Conservation (phyloP, 352 stramenopile genomes). For the Phytophthora aleatoria region DNA sequence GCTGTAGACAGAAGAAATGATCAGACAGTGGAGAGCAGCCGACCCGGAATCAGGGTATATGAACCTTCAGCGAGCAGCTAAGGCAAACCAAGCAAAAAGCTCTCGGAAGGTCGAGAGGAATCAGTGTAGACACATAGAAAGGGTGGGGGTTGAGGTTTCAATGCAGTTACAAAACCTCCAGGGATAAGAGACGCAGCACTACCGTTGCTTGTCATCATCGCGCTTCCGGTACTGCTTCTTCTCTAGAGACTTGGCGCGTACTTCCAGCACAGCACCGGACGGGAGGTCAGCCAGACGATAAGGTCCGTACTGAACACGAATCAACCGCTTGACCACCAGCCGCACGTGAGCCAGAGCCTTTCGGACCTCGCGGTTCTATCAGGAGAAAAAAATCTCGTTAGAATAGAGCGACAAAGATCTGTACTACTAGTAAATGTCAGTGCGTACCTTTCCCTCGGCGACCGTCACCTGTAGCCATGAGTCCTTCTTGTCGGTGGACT, state of each 20-base stretch:
- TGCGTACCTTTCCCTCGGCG: constrained; percentile 81
- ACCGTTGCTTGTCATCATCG: constrained; percentile 27
- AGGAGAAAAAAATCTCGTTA: constrained; percentile 3
- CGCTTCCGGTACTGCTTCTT: constrained; percentile 28
- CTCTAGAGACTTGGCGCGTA: constrained; percentile 62
- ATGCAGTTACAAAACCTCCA: constrained; percentile 4
- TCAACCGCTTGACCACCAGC: constrained; percentile 87
- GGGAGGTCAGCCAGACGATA: constrained; percentile 85
- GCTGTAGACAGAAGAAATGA: constrained; percentile 41
- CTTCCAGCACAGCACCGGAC: constrained; percentile 78
- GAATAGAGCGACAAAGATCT: not conserved
- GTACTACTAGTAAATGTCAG: not conserved
- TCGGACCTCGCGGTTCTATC: constrained; percentile 90
- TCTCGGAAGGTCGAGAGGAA: constrained; percentile 9
- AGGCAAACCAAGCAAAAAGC: constrained; percentile 15
- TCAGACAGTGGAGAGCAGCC: constrained; percentile 5
- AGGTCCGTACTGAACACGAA: constrained; percentile 90
- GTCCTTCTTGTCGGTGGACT: constrained; percentile 88
- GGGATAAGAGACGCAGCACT: not conserved
- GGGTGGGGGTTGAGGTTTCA: constrained; percentile 22
- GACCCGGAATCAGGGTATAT: constrained; percentile 26
- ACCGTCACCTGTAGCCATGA: constrained; percentile 90
- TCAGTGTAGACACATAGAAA: constrained; percentile 26
- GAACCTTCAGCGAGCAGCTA: constrained; percentile 16
- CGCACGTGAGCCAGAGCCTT: constrained; percentile 88